Percentiles rank a stretch among this genome's conserved stretches.
phyloP scores from a whole-genome alignment of 192 early-diverging fungal species.

The Linnemannia hyalina region DNA sequence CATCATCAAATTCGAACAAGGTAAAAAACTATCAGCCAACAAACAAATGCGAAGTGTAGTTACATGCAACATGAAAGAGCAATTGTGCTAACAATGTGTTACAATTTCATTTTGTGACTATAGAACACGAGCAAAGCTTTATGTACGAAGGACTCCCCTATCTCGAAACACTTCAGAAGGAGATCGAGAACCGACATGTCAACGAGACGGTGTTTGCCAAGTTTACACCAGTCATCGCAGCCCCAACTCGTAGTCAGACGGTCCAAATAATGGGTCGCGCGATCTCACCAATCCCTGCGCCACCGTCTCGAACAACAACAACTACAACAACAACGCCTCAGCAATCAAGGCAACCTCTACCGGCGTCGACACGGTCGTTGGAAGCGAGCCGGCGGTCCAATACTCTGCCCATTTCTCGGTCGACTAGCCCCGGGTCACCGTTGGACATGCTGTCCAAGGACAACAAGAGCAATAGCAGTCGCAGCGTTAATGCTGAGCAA shows the following conservation, averaged over 20 bases:
- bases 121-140: conserved; percentile 34
- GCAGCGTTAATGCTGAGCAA: not conserved
- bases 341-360: not conserved
- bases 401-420: not conserved
- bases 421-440: not conserved
- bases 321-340: not conserved
- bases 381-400: conserved; percentile 13
- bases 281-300: conserved; percentile 20
- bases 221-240: conserved; percentile 42
- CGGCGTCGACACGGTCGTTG: not conserved
- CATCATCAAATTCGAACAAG: conserved; percentile 68
- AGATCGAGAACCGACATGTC: conserved; percentile 66
- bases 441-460: not conserved
- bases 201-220: conserved; percentile 68
- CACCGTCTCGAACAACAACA: not conserved
- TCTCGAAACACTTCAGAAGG: conserved; percentile 47
- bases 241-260: conserved; percentile 52
- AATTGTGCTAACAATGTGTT: not conserved
- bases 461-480: not conserved
- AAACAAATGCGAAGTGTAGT: no score
- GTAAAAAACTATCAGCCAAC: conserved; percentile 40
- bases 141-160: conserved; percentile 37
- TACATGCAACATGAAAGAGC: not conserved
- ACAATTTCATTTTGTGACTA: no score
- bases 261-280: conserved; percentile 48